These are phyloP conservation scores for Linaria vulgaris DNA, from an alignment of 257 asterid species.

Conservation along the genomic window DNA sequence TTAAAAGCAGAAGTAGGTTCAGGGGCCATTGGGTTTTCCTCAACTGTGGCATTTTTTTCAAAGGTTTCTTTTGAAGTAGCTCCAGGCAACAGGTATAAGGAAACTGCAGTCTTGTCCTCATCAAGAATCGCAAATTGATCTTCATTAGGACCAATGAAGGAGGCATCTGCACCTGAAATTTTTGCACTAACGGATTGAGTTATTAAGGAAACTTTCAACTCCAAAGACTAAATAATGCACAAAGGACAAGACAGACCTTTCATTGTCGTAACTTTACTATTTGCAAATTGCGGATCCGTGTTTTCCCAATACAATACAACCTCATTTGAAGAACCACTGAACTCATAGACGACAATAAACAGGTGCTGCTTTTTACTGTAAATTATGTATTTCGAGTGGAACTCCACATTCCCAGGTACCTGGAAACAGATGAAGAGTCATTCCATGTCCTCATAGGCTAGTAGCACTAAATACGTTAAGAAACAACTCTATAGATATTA, in stretches of 20 bases:
- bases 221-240: conserved; percentile 19
- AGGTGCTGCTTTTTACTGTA: conserved; percentile 88
- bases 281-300: conserved; percentile 72
- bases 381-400: conserved; percentile 63
- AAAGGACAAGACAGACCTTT: conserved; percentile 61
- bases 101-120: conserved; percentile 89
- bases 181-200: conserved; percentile 12
- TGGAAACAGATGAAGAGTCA: conserved; percentile 38
- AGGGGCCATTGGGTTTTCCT: conserved; percentile 46
- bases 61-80: conserved; percentile 60
- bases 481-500: conserved; percentile 33
- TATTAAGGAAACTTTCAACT: too few species aligned
- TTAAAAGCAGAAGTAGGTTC: conserved; percentile 31
- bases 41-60: conserved; percentile 48
- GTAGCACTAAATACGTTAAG: conserved; percentile 22
- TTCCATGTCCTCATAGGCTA: conserved; percentile 28
- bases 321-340: conserved; percentile 71
- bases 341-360: conserved; percentile 81
- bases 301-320: conserved; percentile 96
- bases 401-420: conserved; percentile 92
- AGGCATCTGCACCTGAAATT: conserved; percentile 85
- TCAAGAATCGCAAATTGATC: conserved; percentile 88
- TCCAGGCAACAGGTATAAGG: conserved; percentile 75
- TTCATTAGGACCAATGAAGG: conserved; percentile 85
- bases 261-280: conserved; percentile 74